Evolutionary conservation across 148 eudicot genomes (phyloP).

Genomic region (Rhododendron griersonianum): DNA sequence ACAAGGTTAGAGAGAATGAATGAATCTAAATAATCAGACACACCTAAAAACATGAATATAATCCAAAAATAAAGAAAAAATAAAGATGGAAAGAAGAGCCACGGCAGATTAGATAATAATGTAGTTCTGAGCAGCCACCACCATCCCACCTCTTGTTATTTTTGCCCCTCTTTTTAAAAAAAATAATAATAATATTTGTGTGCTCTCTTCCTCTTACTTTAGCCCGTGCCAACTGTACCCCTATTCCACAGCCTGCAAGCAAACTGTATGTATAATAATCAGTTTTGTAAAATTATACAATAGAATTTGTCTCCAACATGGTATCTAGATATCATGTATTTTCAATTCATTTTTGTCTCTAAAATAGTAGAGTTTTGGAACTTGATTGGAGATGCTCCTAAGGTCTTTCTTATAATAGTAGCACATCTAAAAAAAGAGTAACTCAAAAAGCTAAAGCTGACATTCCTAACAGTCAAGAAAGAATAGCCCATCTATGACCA

Average conservation of each 20-base stretch:
- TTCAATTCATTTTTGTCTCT: too few species aligned
- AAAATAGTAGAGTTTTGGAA: too few species aligned
- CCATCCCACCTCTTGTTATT: conserved; percentile 10
- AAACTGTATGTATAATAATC: conserved; percentile 36
- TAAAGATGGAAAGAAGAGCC: conserved; percentile 18
- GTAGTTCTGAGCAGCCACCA: conserved; percentile 46
- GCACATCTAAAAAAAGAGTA: too few species aligned
- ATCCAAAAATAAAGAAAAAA: background rate
- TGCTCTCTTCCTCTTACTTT: background rate
- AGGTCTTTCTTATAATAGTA: too few species aligned
- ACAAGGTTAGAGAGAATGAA: conserved; percentile 13
- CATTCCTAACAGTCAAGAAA: background rate
- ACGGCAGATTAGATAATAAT: conserved; percentile 39
- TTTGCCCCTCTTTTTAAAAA: background rate
- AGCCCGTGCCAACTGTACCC: conserved; percentile 29
- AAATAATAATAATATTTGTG: background rate
- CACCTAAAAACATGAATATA: conserved; percentile 9
- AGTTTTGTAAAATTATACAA: background rate
- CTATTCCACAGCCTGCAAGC: conserved; percentile 70
- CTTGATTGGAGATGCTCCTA: too few species aligned
- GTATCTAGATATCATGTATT: background rate
- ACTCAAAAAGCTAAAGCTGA: background rate
- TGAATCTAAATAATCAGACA: conserved; percentile 30
- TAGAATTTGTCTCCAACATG: background rate
- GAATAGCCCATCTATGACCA: background rate